phyloP scores from a whole-genome alignment of 768 basidiomycete genomes.

The Trametes elegans region DNA sequence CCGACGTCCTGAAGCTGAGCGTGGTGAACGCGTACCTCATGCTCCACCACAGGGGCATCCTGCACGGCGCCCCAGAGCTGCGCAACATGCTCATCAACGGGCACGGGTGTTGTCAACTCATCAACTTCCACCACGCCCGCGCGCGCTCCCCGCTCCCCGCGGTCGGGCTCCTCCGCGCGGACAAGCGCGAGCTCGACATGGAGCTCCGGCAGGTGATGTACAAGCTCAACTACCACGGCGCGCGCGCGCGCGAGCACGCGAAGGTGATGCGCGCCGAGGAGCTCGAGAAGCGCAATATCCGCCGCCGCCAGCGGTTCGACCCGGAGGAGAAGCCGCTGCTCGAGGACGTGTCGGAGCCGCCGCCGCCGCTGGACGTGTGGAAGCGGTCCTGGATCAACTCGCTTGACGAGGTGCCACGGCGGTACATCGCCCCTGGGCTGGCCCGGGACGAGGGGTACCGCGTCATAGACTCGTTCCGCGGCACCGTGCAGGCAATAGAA shows the following conservation, averaged over 20 bases:
- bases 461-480: neutral
- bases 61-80: constrained; percentile 32
- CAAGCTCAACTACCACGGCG: constrained; percentile 46
- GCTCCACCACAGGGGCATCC: constrained; percentile 35
- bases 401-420: constrained; percentile 31
- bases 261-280: constrained; percentile 32
- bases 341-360: constrained; percentile 33
- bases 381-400: constrained; percentile 35
- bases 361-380: constrained; percentile 34
- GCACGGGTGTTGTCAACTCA: constrained; percentile 43
- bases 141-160: constrained; percentile 30
- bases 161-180: constrained; percentile 37
- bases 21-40: constrained; percentile 50
- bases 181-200: constrained; percentile 39
- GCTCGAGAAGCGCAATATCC: constrained; percentile 27
- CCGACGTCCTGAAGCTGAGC: constrained; percentile 47
- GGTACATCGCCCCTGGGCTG: constrained; percentile 40
- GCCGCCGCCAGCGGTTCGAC: constrained; percentile 11
- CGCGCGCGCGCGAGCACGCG: constrained; percentile 35
- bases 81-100: constrained; percentile 25
- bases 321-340: neutral
- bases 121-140: constrained; percentile 50
- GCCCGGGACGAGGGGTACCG: constrained; percentile 12
- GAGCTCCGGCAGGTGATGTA: constrained; percentile 59
- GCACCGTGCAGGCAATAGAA: neutral